A percentile compares a stretch with the other conserved stretches of the same genome.
Evolutionary conservation across 257 asterid genomes (phyloP).

Genomic region (Buddleja alternifolia): DNA sequence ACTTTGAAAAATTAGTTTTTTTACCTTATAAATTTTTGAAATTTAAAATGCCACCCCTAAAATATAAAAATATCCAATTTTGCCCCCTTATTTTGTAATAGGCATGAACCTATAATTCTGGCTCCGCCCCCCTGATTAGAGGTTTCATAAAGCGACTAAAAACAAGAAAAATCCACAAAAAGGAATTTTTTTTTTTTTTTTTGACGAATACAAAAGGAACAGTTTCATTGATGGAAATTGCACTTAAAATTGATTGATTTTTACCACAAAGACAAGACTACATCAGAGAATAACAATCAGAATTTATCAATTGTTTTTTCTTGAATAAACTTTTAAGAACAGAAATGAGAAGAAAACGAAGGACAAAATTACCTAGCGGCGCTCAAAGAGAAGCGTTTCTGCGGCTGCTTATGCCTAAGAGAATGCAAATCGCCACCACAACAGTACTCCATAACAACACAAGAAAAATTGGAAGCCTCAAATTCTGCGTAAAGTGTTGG

Average conservation of each 20-base stretch:
- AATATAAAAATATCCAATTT: no score
- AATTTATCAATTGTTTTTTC: background rate
- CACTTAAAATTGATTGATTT: constrained; percentile 29
- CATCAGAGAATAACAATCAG: background rate
- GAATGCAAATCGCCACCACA: constrained; percentile 91
- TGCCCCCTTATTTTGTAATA: no score
- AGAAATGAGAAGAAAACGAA: background rate
- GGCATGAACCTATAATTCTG: no score
- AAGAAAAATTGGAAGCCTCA: constrained; percentile 72
- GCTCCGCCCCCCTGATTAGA: no score
- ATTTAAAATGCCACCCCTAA: no score
- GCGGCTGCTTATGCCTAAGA: constrained; percentile 70
- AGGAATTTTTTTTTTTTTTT: no score
- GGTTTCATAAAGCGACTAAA: constrained; percentile 26
- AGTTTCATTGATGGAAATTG: constrained; percentile 31
- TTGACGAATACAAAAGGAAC: no score
- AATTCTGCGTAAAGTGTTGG: constrained; percentile 79
- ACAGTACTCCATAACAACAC: constrained; percentile 87
- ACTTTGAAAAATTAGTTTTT: no score
- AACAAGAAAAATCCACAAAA: constrained; percentile 33
- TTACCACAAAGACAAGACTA: constrained; percentile 15
- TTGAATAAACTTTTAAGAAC: background rate
- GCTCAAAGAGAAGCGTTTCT: constrained; percentile 68
- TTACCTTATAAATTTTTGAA: no score
- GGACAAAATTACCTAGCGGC: constrained; percentile 63